These are phyloP conservation scores for Obba rivulosa DNA, from an alignment of 768 basidiomycete genomes.

Conservation along the genomic window DNA sequence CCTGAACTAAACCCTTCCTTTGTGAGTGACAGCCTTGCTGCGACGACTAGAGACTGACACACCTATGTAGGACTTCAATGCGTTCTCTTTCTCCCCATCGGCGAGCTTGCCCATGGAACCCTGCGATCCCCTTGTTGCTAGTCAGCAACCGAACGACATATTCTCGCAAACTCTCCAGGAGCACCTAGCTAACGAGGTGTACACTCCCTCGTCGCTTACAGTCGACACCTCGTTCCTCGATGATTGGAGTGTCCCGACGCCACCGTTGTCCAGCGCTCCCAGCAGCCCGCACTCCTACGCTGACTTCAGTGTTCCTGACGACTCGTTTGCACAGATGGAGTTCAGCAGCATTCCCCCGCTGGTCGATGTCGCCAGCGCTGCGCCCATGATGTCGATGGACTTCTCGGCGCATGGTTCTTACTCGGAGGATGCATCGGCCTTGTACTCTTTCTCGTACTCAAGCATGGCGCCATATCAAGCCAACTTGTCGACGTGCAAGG, in stretches of 20 bases:
- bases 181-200: constrained; percentile 5
- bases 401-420: too few relatives aligned
- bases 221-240: constrained; percentile 18
- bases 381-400: too few relatives aligned
- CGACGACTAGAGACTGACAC: background rate
- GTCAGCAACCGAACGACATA: constrained; percentile 10
- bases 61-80: constrained; percentile 17
- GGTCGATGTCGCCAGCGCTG: background rate
- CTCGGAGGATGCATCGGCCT: background rate
- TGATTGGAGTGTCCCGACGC: constrained; percentile 14
- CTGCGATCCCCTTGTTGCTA: constrained; percentile 17
- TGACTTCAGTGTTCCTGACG: constrained; percentile 6
- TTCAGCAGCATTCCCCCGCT: constrained; percentile 6
- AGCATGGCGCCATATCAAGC: constrained; percentile 4
- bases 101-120: constrained; percentile 11
- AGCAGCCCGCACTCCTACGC: constrained; percentile 18
- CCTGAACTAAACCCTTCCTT: constrained; percentile 18
- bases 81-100: constrained; percentile 22
- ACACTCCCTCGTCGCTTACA: constrained; percentile 8
- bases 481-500: constrained; percentile 8
- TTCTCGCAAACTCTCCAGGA: constrained; percentile 11
- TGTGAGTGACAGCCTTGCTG: constrained; percentile 14
- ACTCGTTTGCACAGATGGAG: constrained; percentile 5
- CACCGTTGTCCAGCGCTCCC: constrained; percentile 22
- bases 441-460: background rate